Evolutionary conservation across 78 protist species (phyloP).

Genomic region (Monosiga brevicollis): DNA sequence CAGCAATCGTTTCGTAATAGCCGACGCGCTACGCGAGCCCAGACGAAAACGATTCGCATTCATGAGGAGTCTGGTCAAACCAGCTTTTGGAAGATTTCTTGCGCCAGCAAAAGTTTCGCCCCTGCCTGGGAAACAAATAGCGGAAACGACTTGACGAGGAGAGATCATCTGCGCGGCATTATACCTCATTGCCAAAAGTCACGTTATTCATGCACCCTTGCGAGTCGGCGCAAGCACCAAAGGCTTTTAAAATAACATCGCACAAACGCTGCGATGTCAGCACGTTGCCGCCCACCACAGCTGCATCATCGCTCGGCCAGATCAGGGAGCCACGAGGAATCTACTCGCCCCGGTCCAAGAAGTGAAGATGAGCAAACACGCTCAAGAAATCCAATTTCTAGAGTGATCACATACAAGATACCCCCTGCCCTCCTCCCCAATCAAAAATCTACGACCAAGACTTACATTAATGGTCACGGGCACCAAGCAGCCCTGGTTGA

Average conservation of each 20-base stretch:
- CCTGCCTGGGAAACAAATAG: neutral
- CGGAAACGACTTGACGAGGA: neutral
- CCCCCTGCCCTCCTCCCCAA: too few species aligned
- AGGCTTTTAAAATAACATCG: slow-evolving; percentile 76
- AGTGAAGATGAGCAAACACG: too few species aligned
- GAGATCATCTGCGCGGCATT: neutral
- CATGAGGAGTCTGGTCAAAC: too few species aligned
- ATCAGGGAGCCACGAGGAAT: slow-evolving; percentile 59
- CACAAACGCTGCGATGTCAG: slow-evolving; percentile 82
- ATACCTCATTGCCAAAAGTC: slow-evolving; percentile 85
- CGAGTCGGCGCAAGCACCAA: slow-evolving; percentile 54
- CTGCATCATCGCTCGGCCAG: slow-evolving; percentile 58
- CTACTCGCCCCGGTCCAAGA: too few species aligned
- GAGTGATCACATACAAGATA: too few species aligned
- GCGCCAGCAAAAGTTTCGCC: too few species aligned
- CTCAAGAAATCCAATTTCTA: too few species aligned
- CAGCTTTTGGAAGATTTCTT: too few species aligned
- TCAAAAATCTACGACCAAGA: too few species aligned
- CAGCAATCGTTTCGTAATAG: slow-evolving; percentile 92
- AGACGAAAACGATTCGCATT: too few species aligned
- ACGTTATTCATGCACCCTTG: slow-evolving; percentile 93
- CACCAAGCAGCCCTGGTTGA: slow-evolving; percentile 80
- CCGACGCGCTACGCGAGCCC: slow-evolving; percentile 16
- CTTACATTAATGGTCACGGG: slow-evolving; percentile 46
- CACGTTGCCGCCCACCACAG: slow-evolving; percentile 94